Percentiles rank a stretch among this genome's conserved stretches.
Evolutionary conservation across 768 basidiomycete species (phyloP).

Genomic region (Suillus bovinus): DNA sequence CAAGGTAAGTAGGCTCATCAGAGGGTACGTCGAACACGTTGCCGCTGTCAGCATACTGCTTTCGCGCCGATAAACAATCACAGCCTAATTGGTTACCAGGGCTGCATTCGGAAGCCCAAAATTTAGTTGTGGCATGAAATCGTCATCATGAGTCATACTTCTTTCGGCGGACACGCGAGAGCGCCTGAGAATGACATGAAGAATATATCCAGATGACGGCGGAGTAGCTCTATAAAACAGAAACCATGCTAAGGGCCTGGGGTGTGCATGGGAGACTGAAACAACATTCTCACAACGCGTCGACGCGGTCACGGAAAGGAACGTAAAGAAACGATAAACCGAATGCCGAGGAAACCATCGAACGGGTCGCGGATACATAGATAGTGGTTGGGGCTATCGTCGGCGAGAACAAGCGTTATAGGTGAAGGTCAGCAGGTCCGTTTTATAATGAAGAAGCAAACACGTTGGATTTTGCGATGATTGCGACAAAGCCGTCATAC

Average conservation of each 20-base stretch:
- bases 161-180: background rate
- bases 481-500: background rate
- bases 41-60: background rate
- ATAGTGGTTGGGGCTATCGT: background rate
- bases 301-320: slow-evolving; percentile 8
- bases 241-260: slow-evolving; percentile 3
- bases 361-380: background rate
- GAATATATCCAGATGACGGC: slow-evolving; percentile 3
- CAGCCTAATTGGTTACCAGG: background rate
- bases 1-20: background rate
- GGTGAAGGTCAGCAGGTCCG: background rate
- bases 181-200: background rate
- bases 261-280: slow-evolving; percentile 4
- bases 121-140: background rate
- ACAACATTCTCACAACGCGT: slow-evolving; percentile 9
- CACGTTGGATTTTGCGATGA: background rate
- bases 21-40: background rate
- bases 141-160: background rate
- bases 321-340: background rate
- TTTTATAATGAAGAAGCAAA: background rate
- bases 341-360: slow-evolving; percentile 9
- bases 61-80: background rate
- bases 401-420: background rate
- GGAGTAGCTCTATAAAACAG: background rate
- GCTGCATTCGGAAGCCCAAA: background rate